phyloP scores from a whole-genome alignment of 2,329 filamentous ascomycete genomes.

The Leptographium lundbergii region DNA sequence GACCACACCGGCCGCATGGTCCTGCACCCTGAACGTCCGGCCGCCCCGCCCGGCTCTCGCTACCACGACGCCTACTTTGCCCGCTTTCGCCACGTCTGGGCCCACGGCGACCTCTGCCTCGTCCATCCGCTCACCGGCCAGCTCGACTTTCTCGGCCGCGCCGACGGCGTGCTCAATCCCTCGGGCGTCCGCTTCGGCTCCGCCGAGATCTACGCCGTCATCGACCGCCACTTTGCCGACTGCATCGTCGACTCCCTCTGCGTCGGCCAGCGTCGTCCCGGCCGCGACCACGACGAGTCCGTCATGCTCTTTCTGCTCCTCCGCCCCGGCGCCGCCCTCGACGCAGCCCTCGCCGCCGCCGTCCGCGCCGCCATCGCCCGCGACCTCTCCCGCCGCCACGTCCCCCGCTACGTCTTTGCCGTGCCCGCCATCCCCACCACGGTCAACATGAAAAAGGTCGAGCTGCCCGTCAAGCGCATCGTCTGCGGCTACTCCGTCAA shows the following conservation, averaged over 20 bases:
- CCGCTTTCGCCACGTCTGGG: constrained; percentile 59
- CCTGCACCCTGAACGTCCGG: constrained; percentile 9
- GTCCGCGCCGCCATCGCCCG: constrained; percentile 53
- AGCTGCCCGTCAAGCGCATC: constrained; percentile 74
- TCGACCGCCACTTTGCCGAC: constrained; percentile 52
- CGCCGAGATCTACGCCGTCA: constrained; percentile 65
- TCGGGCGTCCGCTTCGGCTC: constrained; percentile 68
- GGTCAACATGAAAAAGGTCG: constrained; percentile 76
- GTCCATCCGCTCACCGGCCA: constrained; percentile 55
- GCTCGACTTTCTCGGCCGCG: constrained; percentile 54
- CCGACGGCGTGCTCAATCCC: constrained; percentile 71
- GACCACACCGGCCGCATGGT: constrained; percentile 6
- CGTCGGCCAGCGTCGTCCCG: constrained; percentile 59
- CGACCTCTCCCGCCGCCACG: constrained; percentile 59
- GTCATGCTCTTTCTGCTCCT: constrained; percentile 45
- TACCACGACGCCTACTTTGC: constrained; percentile 50
- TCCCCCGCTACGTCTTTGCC: constrained; percentile 68
- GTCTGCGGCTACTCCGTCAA: constrained; percentile 63
- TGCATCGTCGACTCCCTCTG: constrained; percentile 61
- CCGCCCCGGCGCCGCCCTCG: constrained; percentile 43
- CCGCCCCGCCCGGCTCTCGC: constrained; percentile 37
- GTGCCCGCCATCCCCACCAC: constrained; percentile 75
- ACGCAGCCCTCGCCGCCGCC: constrained; percentile 36
- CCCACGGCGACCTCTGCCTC: constrained; percentile 69
- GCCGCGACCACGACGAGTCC: constrained; percentile 35